phyloP scores from a whole-genome alignment of 1,284 basidiomycete species.

The Ustilago tritici region DNA sequence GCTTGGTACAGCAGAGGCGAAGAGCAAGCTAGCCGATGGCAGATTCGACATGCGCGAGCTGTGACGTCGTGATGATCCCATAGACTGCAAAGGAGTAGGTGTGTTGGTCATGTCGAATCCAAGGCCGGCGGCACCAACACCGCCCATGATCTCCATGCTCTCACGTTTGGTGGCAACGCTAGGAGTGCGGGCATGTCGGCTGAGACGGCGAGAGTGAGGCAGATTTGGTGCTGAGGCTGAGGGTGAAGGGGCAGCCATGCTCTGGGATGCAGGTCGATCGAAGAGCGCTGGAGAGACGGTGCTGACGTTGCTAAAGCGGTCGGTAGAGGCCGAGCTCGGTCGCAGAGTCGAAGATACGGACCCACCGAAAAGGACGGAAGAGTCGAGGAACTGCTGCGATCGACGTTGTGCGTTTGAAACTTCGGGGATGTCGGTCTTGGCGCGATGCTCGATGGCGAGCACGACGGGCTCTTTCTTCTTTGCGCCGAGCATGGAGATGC shows the following conservation, averaged over 20 bases:
- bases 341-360: conserved; percentile 4
- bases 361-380: conserved; percentile 34
- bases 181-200: conserved; percentile 56
- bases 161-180: conserved; percentile 62
- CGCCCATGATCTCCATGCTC: conserved; percentile 66
- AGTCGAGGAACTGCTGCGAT: conserved; percentile 46
- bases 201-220: conserved; percentile 46
- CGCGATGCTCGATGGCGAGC: conserved; percentile 47
- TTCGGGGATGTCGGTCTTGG: conserved; percentile 8
- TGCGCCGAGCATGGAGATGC: conserved; percentile 47
- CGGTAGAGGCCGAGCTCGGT: conserved; percentile 6
- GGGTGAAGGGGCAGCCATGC: conserved; percentile 1
- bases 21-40: conserved; percentile 54
- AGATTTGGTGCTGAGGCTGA: conserved; percentile 18
- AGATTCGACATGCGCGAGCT: conserved; percentile 59
- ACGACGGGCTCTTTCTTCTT: conserved; percentile 46
- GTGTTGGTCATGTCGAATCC: conserved; percentile 32
- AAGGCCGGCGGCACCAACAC: conserved; percentile 55
- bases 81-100: conserved; percentile 18
- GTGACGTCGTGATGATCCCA: conserved; percentile 29
- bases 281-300: conserved; percentile 25
- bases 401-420: conserved; percentile 11
- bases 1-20: conserved; percentile 34
- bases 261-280: conserved; percentile 21
- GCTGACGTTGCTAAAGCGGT: conserved; percentile 21